Conservation (phyloP, 768 basidiomycete genomes). For the Panaeolus papilionaceus region DNA sequence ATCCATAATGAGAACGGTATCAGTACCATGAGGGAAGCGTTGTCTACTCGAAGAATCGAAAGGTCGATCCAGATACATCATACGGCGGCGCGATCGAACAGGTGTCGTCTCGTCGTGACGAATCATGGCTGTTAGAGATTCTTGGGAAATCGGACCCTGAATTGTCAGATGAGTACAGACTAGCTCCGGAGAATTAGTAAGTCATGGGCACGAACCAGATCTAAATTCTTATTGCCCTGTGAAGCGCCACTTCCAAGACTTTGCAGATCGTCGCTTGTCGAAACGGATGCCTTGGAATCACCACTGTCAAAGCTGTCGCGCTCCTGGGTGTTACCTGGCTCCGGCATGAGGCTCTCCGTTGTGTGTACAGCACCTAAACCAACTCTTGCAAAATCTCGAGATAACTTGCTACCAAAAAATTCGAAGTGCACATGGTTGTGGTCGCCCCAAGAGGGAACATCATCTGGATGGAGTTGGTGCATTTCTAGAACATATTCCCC, state of each 20-base stretch:
- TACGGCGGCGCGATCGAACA: conserved; percentile 60
- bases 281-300: conserved; percentile 11
- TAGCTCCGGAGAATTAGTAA: not conserved
- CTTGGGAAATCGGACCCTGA: conserved; percentile 75
- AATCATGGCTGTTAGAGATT: conserved; percentile 76
- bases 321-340: conserved; percentile 17
- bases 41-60: conserved; percentile 55
- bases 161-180: conserved; percentile 11
- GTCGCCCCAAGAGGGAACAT: conserved; percentile 62
- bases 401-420: conserved; percentile 56
- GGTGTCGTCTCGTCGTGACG: conserved; percentile 73
- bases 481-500: conserved; percentile 52
- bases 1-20: not conserved
- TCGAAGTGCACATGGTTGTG: conserved; percentile 41
- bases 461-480: conserved; percentile 58
- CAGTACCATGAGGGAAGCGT: conserved; percentile 62
- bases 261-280: not conserved
- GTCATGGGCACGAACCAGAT: conserved; percentile 27
- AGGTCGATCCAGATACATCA: conserved; percentile 49
- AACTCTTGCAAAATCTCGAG: conserved; percentile 53
- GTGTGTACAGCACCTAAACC: conserved; percentile 36
- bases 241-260: conserved; percentile 19
- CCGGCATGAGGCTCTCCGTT: conserved; percentile 30
- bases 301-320: conserved; percentile 16
- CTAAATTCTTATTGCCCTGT: conserved; percentile 17